Evolutionary conservation across 805 yeast genomes (phyloP).

Genomic region (Maudiozyma serrabonitensis): DNA sequence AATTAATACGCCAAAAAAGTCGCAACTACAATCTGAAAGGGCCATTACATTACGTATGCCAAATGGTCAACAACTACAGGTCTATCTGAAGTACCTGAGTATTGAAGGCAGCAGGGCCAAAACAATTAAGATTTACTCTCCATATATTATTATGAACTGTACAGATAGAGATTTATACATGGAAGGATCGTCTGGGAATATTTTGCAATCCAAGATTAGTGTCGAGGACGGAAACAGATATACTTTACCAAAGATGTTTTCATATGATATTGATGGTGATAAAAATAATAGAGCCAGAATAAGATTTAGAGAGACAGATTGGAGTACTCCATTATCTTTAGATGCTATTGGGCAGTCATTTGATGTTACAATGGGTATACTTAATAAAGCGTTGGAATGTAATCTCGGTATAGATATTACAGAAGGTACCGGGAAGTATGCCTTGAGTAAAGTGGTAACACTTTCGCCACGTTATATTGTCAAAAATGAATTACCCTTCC

Average conservation of each 20-base stretch:
- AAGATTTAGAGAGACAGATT: conserved; percentile 55
- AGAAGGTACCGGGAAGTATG: conserved; percentile 82
- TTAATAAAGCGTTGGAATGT: conserved; percentile 48
- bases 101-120: conserved; percentile 42
- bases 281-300: conserved; percentile 58
- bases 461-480: conserved; percentile 77
- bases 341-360: conserved; percentile 82
- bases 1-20: conserved; percentile 41
- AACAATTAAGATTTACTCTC: conserved; percentile 65
- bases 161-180: conserved; percentile 60
- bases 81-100: conserved; percentile 55
- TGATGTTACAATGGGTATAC: conserved; percentile 43
- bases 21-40: conserved; percentile 49
- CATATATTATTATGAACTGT: conserved; percentile 73
- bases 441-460: conserved; percentile 65
- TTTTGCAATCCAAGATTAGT: conserved; percentile 37
- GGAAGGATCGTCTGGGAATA: conserved; percentile 46
- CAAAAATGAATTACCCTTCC: conserved; percentile 47
- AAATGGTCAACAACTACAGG: conserved; percentile 58
- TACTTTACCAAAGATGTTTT: conserved; percentile 67
- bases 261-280: conserved; percentile 54
- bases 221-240: conserved; percentile 22
- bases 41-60: conserved; percentile 42
- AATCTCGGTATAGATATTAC: conserved; percentile 64
- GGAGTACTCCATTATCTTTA: conserved; percentile 69